Evolutionary conservation across 2,329 filamentous ascomycete species (phyloP), one percentile per base, ranked within the genome.

Genomic region (Blastomyces parvus): DNA sequence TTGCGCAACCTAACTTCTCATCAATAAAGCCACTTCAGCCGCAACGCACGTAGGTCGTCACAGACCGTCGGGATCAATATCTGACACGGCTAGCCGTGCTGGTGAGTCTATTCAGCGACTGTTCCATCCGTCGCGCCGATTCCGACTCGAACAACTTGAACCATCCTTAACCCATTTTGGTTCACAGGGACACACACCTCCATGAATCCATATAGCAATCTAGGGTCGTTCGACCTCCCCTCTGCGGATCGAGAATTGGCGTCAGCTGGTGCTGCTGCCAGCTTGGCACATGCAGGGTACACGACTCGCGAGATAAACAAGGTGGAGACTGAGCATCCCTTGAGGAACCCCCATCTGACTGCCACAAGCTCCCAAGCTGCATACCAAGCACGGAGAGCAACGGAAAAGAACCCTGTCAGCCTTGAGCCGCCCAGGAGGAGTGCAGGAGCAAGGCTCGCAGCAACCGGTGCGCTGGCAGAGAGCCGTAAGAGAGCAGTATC

Each of bases 181-280:
- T 22, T 36, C 14, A 8, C 17, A 59, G 58, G 14, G 14, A 9
- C 58, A 46, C 36, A 25, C 36, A 13, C 36, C 19, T 42, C 22
- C 36, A 58, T 25, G 13, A 42, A 27, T 22, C 9, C 36, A 17
- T 57, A 9, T 46, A 22, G 30, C 19, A 36, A 53, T 22, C 19
- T 38, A 70, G 86, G 89, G 69, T 82, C 94, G 27, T 90, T 90
- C 46, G 89, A 87, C 70, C 93, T 82, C 70, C 89, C 89, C 9
- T 86, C 86, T 8, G 88, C 88, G 44, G 73, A 71, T 22, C 67
- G 75, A 58, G 71, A 74, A 57, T 72, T 76, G 22, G 74, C 77
- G 55, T 88, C 88, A 65, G 88, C 88, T 64, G 83, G 86, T 69
- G 84, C 87, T 63, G 89, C 89, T 62, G 89, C 89, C 50, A 84